A percentile compares a stretch with the other conserved stretches of the same genome.
Evolutionary conservation across 305 asterid species (phyloP).

Genomic region (Nicotiana rustica): DNA sequence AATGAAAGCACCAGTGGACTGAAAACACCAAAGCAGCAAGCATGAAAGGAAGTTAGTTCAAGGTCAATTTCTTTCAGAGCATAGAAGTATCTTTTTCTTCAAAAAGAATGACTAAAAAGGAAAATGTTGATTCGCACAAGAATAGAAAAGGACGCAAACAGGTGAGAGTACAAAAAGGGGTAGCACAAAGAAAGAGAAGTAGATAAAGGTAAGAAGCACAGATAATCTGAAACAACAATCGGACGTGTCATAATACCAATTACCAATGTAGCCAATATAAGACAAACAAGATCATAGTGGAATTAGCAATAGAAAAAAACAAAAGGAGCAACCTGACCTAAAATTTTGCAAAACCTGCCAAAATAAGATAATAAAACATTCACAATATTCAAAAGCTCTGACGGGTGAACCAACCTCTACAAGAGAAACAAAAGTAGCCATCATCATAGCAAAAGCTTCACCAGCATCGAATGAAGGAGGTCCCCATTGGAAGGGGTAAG

Average conservation of each 20-base stretch:
- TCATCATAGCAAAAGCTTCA: conserved; percentile 97
- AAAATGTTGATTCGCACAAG: neutral
- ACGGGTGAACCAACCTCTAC: conserved; percentile 66
- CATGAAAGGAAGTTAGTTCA: conserved; percentile 3
- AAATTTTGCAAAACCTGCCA: neutral
- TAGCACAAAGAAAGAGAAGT: conserved; percentile 18
- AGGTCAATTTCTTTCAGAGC: neutral
- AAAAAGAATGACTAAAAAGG: neutral
- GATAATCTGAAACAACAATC: neutral
- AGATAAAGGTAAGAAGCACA: conserved; percentile 10
- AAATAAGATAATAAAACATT: conserved; percentile 23
- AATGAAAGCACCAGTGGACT: conserved; percentile 63
- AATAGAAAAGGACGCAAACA: neutral
- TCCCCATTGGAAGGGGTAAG: conserved; percentile 99
- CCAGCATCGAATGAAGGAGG: conserved; percentile 97
- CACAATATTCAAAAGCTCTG: conserved; percentile 25
- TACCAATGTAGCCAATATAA: neutral
- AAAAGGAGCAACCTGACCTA: neutral
- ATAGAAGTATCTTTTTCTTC: neutral
- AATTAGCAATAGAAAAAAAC: conserved; percentile 20
- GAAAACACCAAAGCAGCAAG: conserved; percentile 38
- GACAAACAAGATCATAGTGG: neutral
- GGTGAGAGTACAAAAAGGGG: neutral
- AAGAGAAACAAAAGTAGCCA: conserved; percentile 92
- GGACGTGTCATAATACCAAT: neutral